A percentile compares a stretch with the other conserved stretches of the same genome.
Evolutionary conservation across 805 yeast species (phyloP).

Genomic region (Spathaspora arborariae): DNA sequence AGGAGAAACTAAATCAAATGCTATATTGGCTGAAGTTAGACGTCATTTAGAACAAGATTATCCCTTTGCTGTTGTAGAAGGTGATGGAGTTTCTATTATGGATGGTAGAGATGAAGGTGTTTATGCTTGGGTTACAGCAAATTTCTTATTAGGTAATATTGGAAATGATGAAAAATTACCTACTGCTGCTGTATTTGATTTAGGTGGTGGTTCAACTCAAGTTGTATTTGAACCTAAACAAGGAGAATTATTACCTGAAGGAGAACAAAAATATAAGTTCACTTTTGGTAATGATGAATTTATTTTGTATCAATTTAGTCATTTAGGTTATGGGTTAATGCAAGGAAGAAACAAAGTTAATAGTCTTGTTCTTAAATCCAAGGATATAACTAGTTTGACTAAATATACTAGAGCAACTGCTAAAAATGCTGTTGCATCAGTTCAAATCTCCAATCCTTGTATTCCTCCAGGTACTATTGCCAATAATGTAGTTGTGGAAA

Average conservation of each 20-base stretch:
- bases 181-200: constrained; percentile 95
- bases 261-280: constrained; percentile 83
- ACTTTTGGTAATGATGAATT: constrained; percentile 80
- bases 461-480: constrained; percentile 72
- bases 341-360: constrained; percentile 87
- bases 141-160: constrained; percentile 88
- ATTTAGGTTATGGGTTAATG: constrained; percentile 93
- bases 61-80: constrained; percentile 89
- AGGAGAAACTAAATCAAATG: constrained; percentile 69
- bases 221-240: constrained; percentile 95
- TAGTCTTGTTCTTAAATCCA: constrained; percentile 49
- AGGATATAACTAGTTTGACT: constrained; percentile 10
- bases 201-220: constrained; percentile 98
- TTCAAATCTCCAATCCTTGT: constrained; percentile 73
- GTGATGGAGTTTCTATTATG: constrained; percentile 89
- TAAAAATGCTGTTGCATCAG: constrained; percentile 32
- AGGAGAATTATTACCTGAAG: constrained; percentile 68
- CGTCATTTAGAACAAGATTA: constrained; percentile 69
- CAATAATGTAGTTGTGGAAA: constrained; percentile 57
- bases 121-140: constrained; percentile 97
- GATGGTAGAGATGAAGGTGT: constrained; percentile 97
- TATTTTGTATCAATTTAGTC: constrained; percentile 86
- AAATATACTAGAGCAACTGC: constrained; percentile 21
- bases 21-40: constrained; percentile 74
- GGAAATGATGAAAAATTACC: constrained; percentile 73